phyloP scores from a whole-genome alignment of 2,329 filamentous ascomycete genomes.

The Ascochyta lentis region DNA sequence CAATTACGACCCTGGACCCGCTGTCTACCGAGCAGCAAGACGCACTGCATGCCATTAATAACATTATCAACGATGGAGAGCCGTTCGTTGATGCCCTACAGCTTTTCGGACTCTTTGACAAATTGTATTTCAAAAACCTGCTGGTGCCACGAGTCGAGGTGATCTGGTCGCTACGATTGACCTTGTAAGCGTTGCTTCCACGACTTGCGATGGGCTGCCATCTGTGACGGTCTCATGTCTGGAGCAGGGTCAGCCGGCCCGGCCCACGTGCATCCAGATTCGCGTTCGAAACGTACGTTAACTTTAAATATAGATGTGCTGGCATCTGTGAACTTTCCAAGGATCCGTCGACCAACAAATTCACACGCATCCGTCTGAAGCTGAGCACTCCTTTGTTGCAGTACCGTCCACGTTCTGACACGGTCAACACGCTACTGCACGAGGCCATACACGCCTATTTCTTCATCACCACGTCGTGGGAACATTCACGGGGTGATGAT shows the following conservation, averaged over 20 bases:
- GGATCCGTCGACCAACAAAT: slow-evolving; percentile 46
- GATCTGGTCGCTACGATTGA: slow-evolving; percentile 53
- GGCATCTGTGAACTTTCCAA: slow-evolving; percentile 55
- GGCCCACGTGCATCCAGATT: slow-evolving; percentile 20
- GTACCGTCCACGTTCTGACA: slow-evolving; percentile 52
- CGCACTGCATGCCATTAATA: slow-evolving; percentile 44
- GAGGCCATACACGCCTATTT: slow-evolving; percentile 57
- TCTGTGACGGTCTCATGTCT: slow-evolving; percentile 14
- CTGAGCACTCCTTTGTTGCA: slow-evolving; percentile 54
- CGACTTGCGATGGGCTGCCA: slow-evolving; percentile 1
- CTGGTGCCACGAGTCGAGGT: slow-evolving; percentile 51
- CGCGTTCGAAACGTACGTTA: slow-evolving; percentile 21
- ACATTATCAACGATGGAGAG: slow-evolving; percentile 47
- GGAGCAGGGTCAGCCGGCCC: slow-evolving; percentile 7
- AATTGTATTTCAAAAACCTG: slow-evolving; percentile 52
- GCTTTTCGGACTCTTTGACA: slow-evolving; percentile 51
- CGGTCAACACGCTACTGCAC: slow-evolving; percentile 54
- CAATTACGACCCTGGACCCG: slow-evolving; percentile 45
- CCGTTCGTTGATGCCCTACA: slow-evolving; percentile 52
- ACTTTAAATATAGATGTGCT: slow-evolving; percentile 45
- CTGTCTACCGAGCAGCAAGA: slow-evolving; percentile 44
- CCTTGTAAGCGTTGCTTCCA: slow-evolving; percentile 43
- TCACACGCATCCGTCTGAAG: slow-evolving; percentile 52
- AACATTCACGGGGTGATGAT: slow-evolving; percentile 51
- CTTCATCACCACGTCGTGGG: slow-evolving; percentile 54